Base-by-base conservation (phyloP, 2,329 filamentous ascomycete species). In the Sporothrix brasiliensis region DNA sequence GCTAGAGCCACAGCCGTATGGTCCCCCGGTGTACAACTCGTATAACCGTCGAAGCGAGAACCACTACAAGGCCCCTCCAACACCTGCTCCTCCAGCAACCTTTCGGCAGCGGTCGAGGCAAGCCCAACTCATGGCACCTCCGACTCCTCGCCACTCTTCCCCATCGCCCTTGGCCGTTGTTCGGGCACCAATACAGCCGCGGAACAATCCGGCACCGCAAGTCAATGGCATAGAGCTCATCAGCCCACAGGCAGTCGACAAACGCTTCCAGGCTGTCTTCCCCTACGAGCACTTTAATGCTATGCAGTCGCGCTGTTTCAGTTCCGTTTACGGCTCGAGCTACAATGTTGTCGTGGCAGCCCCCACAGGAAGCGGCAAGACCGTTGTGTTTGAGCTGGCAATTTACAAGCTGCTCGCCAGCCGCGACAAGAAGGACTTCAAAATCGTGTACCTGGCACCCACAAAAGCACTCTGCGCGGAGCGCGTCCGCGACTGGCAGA, bases 311-410 rank as follows among this genome's bases (percentile, higher is more conserved):
- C 92, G 90, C 76, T 93, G 90, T 75, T 95, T 94, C 74, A 77
- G 84, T 0, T 78, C 83, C 0, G 84, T 92, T 0, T 94, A 92
- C 77, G 81, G 84, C 6, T 87, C 87, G 0, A 86, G 89, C 74
- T 86, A 93, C 77, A 97, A 96, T 73, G 83, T 95, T 16, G 91
- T 95, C 0, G 83, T 96, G 16, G 90, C 92, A 0, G 90, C 92
- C 9, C 92, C 93, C 0, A 97, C 92, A 0, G 92, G 92, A 10
- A 94, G 92, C 77, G 92, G 93, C 2, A 96, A 97, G 78, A 97
- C 92, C 0, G 91, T 85, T 0, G 84, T 95, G 11, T 85, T 96
- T 73, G 93, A 97, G 78, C 83, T 97, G 60, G 92, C 92, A 3
- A 91, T 97, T 49, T 94, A 92, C 79, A 88, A 87, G 71, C 82